phyloP scores from a whole-genome alignment of 306 rosid species.

The Castanea crenata region DNA sequence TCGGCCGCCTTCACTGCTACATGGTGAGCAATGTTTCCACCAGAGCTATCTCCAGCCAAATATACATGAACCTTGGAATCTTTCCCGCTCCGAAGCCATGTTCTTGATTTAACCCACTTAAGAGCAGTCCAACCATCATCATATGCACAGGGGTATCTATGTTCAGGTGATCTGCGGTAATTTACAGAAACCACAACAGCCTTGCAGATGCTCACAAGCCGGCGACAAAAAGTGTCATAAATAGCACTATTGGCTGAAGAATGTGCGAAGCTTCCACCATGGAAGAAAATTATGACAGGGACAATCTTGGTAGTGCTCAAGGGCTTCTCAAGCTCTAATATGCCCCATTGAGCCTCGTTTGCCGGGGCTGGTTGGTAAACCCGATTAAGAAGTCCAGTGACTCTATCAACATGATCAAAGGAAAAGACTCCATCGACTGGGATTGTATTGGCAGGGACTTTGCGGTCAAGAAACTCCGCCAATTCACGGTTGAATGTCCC shows the following conservation, averaged over 20 bases:
- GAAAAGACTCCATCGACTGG: constrained; percentile 91
- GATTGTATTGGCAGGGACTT: constrained; percentile 62
- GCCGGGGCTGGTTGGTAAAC: constrained; percentile 59
- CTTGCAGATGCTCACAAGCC: constrained; percentile 56
- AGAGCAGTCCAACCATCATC: constrained; percentile 89
- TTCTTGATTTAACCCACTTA: constrained; percentile 72
- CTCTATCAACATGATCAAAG: constrained; percentile 71
- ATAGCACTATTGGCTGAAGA: constrained; percentile 89
- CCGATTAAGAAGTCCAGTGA: constrained; percentile 65
- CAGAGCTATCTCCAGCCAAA: constrained; percentile 88
- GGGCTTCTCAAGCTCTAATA: constrained; percentile 59
- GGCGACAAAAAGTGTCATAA: constrained; percentile 88
- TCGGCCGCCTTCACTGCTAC: constrained; percentile 69
- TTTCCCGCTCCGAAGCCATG: constrained; percentile 81
- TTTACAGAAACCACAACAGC: constrained; percentile 85
- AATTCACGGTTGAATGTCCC: constrained; percentile 86
- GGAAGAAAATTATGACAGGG: constrained; percentile 80
- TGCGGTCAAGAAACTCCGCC: constrained; percentile 83
- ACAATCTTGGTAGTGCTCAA: constrained; percentile 58
- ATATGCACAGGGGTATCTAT: constrained; percentile 75
- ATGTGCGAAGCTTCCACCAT: constrained; percentile 91
- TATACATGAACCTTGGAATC: constrained; percentile 72
- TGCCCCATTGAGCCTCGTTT: constrained; percentile 42
- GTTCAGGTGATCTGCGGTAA: constrained; percentile 78
- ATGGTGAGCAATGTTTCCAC: constrained; percentile 84